Conservation (phyloP, 495 filamentous ascomycete genomes). For the Tetracladium setigerum region DNA sequence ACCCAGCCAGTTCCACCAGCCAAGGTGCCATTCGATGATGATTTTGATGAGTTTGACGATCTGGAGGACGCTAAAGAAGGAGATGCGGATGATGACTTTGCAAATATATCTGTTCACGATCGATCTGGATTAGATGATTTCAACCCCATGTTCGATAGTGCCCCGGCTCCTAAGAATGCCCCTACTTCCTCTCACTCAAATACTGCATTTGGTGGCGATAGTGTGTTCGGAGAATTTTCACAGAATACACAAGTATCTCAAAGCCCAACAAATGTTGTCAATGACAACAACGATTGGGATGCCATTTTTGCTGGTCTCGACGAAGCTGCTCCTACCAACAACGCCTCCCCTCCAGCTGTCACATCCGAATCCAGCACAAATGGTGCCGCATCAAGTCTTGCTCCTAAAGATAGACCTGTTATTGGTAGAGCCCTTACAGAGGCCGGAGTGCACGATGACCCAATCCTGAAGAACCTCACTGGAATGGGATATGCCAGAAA, state of each 20-base stretch:
- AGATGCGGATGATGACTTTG: slow-evolving; percentile 85
- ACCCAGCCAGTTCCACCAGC: slow-evolving; percentile 28
- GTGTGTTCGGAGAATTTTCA: slow-evolving; percentile 17
- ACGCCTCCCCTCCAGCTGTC: slow-evolving; percentile 2
- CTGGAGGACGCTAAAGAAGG: slow-evolving; percentile 85
- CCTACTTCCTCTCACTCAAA: slow-evolving; percentile 30
- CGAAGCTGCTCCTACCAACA: slow-evolving; percentile 21
- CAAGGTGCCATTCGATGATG: slow-evolving; percentile 53
- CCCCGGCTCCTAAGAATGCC: slow-evolving; percentile 24
- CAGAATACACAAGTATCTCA: slow-evolving; percentile 3
- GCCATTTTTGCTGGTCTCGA: slow-evolving; percentile 83
- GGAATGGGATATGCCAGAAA: slow-evolving; percentile 82
- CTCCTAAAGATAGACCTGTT: slow-evolving; percentile 15
- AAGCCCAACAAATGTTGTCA: slow-evolving; percentile 11
- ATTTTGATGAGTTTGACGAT: slow-evolving; percentile 87
- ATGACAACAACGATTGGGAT: slow-evolving; percentile 78
- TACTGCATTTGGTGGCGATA: slow-evolving; percentile 16
- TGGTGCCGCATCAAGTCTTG: slow-evolving; percentile 5
- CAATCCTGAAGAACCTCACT: slow-evolving; percentile 82
- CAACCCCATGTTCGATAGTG: slow-evolving; percentile 56
- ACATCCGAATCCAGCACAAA: slow-evolving; percentile 7
- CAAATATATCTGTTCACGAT: slow-evolving; percentile 38
- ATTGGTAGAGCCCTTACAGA: slow-evolving; percentile 63
- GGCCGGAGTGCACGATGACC: slow-evolving; percentile 78
- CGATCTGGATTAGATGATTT: slow-evolving; percentile 57